phyloP scores from a whole-genome alignment of 148 eudicot genomes.

The Silene latifolia region DNA sequence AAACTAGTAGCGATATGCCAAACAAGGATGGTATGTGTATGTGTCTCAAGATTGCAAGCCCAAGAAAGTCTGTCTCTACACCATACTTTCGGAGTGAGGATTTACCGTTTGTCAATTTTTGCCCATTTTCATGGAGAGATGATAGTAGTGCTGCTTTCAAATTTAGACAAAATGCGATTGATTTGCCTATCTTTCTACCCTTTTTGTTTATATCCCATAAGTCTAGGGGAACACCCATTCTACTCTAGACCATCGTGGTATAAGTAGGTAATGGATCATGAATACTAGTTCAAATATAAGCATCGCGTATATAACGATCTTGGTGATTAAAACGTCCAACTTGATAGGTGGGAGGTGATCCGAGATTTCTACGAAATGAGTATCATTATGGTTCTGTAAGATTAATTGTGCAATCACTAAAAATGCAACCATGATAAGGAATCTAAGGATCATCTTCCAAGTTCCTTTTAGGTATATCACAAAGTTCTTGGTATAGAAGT shows the following conservation, averaged over 20 bases:
- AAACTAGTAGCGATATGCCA: conserved; percentile 8
- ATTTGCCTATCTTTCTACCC: conserved; percentile 7
- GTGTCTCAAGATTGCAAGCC: no score
- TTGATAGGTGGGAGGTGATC: neutral
- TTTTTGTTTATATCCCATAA: neutral
- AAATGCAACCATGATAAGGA: neutral
- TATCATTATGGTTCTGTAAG: neutral
- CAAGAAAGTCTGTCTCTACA: neutral
- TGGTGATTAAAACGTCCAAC: neutral
- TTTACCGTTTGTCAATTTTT: neutral
- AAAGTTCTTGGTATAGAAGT: no score
- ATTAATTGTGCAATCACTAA: neutral
- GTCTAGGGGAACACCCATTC: neutral
- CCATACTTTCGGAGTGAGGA: neutral
- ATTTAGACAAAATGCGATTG: neutral
- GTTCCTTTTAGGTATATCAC: neutral
- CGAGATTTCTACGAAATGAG: no score
- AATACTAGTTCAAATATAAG: neutral
- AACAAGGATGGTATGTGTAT: no score
- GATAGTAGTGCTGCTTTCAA: neutral
- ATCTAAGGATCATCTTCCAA: neutral
- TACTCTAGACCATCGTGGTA: conserved; percentile 5
- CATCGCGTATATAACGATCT: no score
- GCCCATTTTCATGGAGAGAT: conserved; percentile 1
- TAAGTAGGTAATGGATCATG: neutral